These are phyloP conservation scores for Circinella umbellata DNA, from an alignment of 371 early-diverging fungal species.

Conservation along the genomic window DNA sequence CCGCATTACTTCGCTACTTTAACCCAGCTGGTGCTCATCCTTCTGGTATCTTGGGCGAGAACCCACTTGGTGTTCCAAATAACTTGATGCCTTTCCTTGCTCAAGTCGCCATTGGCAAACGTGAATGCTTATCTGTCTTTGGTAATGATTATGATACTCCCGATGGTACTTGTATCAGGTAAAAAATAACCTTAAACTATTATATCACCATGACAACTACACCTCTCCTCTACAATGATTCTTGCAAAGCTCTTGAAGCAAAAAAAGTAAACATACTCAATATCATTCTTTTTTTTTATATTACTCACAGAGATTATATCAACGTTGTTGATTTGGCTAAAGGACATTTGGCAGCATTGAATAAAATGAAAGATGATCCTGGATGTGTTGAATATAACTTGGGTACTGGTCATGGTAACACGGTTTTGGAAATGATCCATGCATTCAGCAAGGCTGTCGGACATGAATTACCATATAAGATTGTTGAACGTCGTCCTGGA, in stretches of 20 bases:
- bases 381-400: constrained; percentile 83
- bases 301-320: constrained; percentile 73
- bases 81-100: constrained; percentile 90
- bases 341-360: constrained; percentile 86
- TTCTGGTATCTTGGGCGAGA: constrained; percentile 87
- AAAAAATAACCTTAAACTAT: constrained; percentile 8
- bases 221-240: no score
- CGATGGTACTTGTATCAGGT: constrained; percentile 89
- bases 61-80: constrained; percentile 81
- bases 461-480: constrained; percentile 65
- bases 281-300: not conserved
- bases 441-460: constrained; percentile 78
- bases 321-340: constrained; percentile 89
- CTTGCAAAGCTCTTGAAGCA: no score
- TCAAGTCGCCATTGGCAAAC: constrained; percentile 81
- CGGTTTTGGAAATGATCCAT: constrained; percentile 88
- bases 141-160: constrained; percentile 87
- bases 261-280: no score
- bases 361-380: constrained; percentile 59
- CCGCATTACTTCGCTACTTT: constrained; percentile 84
- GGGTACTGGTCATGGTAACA: constrained; percentile 85
- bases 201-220: not conserved
- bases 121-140: constrained; percentile 75
- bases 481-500: constrained; percentile 78
- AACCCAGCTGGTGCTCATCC: constrained; percentile 92